Base-by-base conservation (phyloP, 2,329 filamentous ascomycete species). In the Beauveria australis region DNA sequence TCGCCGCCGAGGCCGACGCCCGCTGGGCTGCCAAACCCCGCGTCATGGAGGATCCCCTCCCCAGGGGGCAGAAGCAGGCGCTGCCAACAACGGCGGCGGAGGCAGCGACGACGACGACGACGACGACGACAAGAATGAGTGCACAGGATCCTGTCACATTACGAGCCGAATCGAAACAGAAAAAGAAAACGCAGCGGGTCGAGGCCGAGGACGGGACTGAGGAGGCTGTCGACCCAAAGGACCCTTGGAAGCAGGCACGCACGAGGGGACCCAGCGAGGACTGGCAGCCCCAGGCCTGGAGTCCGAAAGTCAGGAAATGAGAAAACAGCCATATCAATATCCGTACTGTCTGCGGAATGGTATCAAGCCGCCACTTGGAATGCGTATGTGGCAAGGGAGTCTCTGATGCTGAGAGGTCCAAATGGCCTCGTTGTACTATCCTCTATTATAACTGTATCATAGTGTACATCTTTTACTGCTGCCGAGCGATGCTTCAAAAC, bases 221-320 rank as follows among this genome's bases (percentile, higher is more conserved):
- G 1, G 63, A 63, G 3, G 66, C 24, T 1, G 30, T 53, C 9
- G 60, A 61, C 5, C 53, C 47, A 2, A 47, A 74, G 1, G 79
- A 87, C 68, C 85, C 86, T 2, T 89, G 86, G 85, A 81, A 80
- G 33, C 78, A 76, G 64, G 76, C 79, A 1, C 76, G 63, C 43
- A 65, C 71, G 1, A 66, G 67, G 22, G 79, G 78, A 0, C 83
- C 85, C 0, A 78, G 85, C 59, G 85, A 89, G 69, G 77, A 74
- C n/a, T 89, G 86, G 85, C 84, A 89, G 71, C 88, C 88, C 0
- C 69, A 82, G 53, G 74, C 83, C 3, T 90, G 87, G 87, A 75
- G 71, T 5, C 84, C 84, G 4, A 71, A 72, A 24, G 30, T 65
- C 12, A 76, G 70, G 66, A 74, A 71, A 62, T 60, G 46, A 59